Evolutionary conservation across 768 basidiomycete species (phyloP), one percentile per base, ranked within the genome.

Genomic region (Mycena galericulata): DNA sequence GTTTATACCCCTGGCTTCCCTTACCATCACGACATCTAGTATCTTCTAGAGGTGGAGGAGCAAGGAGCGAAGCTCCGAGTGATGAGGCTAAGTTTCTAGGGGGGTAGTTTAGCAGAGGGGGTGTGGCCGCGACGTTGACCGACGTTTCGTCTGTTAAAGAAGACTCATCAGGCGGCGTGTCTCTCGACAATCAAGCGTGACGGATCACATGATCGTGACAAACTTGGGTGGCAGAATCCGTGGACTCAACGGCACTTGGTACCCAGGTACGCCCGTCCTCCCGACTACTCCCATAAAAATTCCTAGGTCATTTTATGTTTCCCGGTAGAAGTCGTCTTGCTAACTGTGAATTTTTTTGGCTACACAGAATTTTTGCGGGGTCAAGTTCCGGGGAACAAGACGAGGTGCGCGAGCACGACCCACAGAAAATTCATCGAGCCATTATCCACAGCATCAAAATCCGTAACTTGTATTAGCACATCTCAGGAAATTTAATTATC

Each of bases 121-220:
- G 10, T 12, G 26, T 50, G 49, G 49, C 49, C 49, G 49, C 49
- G 49, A 50, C 49, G 49, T 50, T 50, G 49, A 50, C 49, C 49
- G 49, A 50, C 49, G 49, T 50, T 50, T 50, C 49, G 49, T 50
- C 49, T 50, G 49, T 50, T 50, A 50, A 50, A 50, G 49, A 50
- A 50, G 49, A 50, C 49, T 50, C 49, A 50, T 50, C 49, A 50
- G 49, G 49, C 49, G 49, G 49, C 49, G 27, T 50, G 26, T 29
- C 49, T 50, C 49, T 50, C 27, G 49, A 29, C 26, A 47, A 50
- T 50, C 49, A 50, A 30, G 49, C 49, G 49, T 30, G 49, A 50
- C 49, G 15, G 49, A 50, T 50, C 49, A 50, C 27, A 24, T 29
- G 49, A 50, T 50, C 49, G 18, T 29, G 49, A 50, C 49, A 27